Base-by-base conservation (phyloP, 1,139 yeast genomes). In the Candida smagusa region DNA sequence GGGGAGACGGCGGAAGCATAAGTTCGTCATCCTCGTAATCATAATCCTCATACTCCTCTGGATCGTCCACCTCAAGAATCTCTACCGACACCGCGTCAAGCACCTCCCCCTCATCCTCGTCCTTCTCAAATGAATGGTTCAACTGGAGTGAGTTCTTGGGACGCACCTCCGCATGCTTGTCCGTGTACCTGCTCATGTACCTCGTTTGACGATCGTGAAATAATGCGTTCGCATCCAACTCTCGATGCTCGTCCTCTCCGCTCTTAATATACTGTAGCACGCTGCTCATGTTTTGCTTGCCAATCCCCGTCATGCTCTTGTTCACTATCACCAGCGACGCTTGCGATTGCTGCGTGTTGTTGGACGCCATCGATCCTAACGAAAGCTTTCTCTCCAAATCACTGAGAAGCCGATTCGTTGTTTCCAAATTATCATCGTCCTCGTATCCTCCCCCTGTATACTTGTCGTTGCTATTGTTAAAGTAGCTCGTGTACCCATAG, bases 1-100 rank as follows among this genome's bases (percentile, higher is more conserved):
- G 94, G 2, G 89, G 83, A 24, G 82, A 79, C 1, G 81, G 80
- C 7, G 73, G 72, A 12, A 65, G 53, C 40, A 37, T 36, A 28
- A 46, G 45, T 13, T 48, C 50, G 19, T 16, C 43, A 27, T 40
- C 38, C 2, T 39, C 35, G 33, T 25, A 12, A 2, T 36, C 39
- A 21, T 40, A 38, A 28, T 53, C 59, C 33, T 53, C 58, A 38
- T 54, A 53, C 40, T 60, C 58, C 12, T 37, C 36, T 26, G 29
- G 23, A 9, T 28, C 27, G 12, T 24, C 35, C 47, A 46, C 22
- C 54, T 25, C 28, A 13, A 13, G n/a, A 9, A 22, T 29, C 12
- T 34, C 29, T 4, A 21, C 25, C 3, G 19, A 12, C 16, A 26
- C 16, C 9, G 7, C 16, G 28, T 23, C 28, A 12, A 11, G 12